Conservation (phyloP, 352 stramenopile species). For the Nothophytophthora sp. region DNA sequence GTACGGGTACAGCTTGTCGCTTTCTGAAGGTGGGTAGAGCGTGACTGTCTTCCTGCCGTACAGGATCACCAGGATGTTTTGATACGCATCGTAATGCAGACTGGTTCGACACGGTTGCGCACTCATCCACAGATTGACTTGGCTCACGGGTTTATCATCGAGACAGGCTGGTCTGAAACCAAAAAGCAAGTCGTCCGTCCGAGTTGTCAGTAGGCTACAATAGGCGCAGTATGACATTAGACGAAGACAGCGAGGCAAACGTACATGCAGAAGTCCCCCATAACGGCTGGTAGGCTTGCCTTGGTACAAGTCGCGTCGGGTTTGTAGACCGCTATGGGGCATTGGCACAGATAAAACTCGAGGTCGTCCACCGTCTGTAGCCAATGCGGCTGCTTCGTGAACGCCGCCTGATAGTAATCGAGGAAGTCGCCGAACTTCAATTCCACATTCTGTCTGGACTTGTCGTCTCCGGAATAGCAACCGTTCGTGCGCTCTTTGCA, state of each 20-base stretch:
- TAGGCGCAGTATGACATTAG: too few relatives aligned
- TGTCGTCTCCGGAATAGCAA: conserved; percentile 69
- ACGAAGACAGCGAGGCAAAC: not conserved
- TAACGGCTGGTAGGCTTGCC: conserved; percentile 46
- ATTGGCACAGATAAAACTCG: conserved; percentile 85
- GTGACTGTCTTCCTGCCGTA: conserved; percentile 69
- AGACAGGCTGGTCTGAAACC: conserved; percentile 52
- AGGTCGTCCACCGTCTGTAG: conserved; percentile 65
- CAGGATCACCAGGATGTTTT: conserved; percentile 77
- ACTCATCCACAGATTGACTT: conserved; percentile 89
- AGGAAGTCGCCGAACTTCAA: conserved; percentile 86
- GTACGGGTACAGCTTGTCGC: conserved; percentile 49
- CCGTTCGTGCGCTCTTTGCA: conserved; percentile 49
- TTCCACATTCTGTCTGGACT: conserved; percentile 63
- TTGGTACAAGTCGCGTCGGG: conserved; percentile 45
- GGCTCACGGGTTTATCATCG: conserved; percentile 36
- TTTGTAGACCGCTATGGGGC: conserved; percentile 60
- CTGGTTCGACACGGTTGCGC: conserved; percentile 55
- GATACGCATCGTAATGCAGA: conserved; percentile 84
- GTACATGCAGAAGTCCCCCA: conserved; percentile 65
- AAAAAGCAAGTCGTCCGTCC: conserved; percentile 2
- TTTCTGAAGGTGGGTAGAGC: conserved; percentile 69
- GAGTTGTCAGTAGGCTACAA: too few relatives aligned
- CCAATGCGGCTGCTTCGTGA: conserved; percentile 53
- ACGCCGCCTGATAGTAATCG: conserved; percentile 60